phyloP scores from a whole-genome alignment of 495 filamentous ascomycete species.

The Neurospora sp. region DNA sequence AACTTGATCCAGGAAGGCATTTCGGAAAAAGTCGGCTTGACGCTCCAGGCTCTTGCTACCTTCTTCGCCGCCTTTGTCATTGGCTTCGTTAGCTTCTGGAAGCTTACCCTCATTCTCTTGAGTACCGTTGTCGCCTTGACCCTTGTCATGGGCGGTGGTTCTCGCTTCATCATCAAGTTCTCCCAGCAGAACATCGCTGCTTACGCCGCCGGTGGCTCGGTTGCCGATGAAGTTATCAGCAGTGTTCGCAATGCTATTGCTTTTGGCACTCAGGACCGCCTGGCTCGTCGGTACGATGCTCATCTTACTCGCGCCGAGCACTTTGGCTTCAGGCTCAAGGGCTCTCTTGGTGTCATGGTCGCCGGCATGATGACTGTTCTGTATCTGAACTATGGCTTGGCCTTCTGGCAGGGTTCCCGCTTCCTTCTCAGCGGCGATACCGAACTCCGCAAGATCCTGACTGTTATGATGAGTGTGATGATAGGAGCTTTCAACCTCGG shows the following conservation, averaged over 20 bases:
- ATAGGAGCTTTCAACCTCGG: slow-evolving; percentile 87
- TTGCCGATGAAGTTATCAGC: slow-evolving; percentile 91
- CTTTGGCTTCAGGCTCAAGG: slow-evolving; percentile 68
- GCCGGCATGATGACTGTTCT: slow-evolving; percentile 72
- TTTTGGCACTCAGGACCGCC: slow-evolving; percentile 83
- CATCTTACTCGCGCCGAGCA: slow-evolving; percentile 63
- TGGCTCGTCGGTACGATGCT: slow-evolving; percentile 71
- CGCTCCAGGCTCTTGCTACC: slow-evolving; percentile 61
- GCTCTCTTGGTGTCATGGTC: slow-evolving; percentile 63
- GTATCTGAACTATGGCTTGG: slow-evolving; percentile 81
- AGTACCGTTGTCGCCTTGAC: slow-evolving; percentile 67
- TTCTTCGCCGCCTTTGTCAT: slow-evolving; percentile 86
- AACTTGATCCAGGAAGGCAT: slow-evolving; percentile 83
- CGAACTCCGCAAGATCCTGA: slow-evolving; percentile 48
- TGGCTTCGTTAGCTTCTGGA: slow-evolving; percentile 78
- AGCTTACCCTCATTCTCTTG: slow-evolving; percentile 68
- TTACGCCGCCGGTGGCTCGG: slow-evolving; percentile 74
- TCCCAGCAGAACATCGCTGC: slow-evolving; percentile 66
- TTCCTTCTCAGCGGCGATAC: slow-evolving; percentile 63
- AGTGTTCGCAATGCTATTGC: slow-evolving; percentile 89
- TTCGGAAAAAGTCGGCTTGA: slow-evolving; percentile 76
- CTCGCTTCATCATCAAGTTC: slow-evolving; percentile 65
- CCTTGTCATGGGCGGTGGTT: slow-evolving; percentile 62
- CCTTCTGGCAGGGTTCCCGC: slow-evolving; percentile 89
- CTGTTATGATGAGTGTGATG: slow-evolving; percentile 79